Evolutionary conservation across 768 basidiomycete genomes (phyloP), one percentile per base, ranked within the genome.

Genomic region (Serendipita sp.): DNA sequence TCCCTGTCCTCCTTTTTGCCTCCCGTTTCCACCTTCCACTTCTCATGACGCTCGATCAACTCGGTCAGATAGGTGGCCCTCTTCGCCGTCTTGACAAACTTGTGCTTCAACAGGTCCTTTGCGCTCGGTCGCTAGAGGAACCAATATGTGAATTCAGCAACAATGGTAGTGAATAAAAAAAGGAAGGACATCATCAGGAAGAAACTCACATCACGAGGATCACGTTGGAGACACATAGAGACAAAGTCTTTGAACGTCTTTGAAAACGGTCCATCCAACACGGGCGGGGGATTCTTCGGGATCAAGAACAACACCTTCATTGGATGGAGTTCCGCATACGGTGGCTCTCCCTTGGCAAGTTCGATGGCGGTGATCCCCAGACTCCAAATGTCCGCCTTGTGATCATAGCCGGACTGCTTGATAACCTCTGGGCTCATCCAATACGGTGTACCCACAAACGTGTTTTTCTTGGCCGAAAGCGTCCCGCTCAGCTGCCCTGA

Each of bases 371-470:
- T 99, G 68, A 95, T 95, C 14, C 95, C 96, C 65, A 99, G 75
- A 73, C 88, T 91, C 96, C 96, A 99, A 56, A 99, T 97, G 73
- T 99, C 96, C 16, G 96, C 96, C 71, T 97, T 98, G 72, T 94
- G 88, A 69, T 98, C 96, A 74, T 99, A 99, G 3, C 96, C 96
- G 63, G 92, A 95, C 74, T 99, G 96, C 72, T 98, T 98, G 77
- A 99, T 99, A 24, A 98, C 94, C 71, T 99, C 96, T 3, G 96
- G 96, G 4, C 91, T 92, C 96, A 99, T 99, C 96, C 96, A 99
- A 71, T 98, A 99, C 2, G 95, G 95, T 17, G 95, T 94, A 30
- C 91, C 91, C 33, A 95, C 95, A 71, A 94, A 97, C 0, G 95
- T 99, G 68, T 99, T 98, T 81, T 97, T 93, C 81, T 91, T 92